These are phyloP conservation scores for Strobilomyces confusus DNA, from an alignment of 768 basidiomycete species.

Conservation along the genomic window DNA sequence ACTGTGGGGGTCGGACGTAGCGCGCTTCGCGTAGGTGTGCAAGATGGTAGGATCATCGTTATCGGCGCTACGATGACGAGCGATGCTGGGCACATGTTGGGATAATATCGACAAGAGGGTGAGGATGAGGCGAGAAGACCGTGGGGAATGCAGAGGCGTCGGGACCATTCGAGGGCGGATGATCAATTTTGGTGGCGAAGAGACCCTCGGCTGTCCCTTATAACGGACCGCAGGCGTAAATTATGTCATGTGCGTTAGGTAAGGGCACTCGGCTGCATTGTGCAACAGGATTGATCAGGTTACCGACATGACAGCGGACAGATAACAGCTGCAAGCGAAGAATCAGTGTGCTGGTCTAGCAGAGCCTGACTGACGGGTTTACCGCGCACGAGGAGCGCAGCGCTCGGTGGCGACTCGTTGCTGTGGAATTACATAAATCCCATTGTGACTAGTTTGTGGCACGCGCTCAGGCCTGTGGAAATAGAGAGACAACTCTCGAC, in stretches of 20 bases:
- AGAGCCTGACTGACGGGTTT: no score
- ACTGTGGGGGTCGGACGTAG: constrained; percentile 14
- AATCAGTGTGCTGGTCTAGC: no score
- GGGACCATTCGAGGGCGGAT: constrained; percentile 36
- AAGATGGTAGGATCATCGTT: constrained; percentile 10
- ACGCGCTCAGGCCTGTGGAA: no score
- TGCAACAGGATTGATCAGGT: no score
- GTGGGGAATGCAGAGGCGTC: constrained; percentile 29
- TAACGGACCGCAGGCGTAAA: neutral
- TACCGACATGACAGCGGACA: no score
- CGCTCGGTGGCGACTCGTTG: no score
- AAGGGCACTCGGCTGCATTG: neutral
- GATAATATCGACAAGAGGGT: constrained; percentile 40
- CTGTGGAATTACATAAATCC: no score
- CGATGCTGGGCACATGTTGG: constrained; percentile 42
- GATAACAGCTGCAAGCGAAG: no score
- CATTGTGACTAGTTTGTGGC: no score
- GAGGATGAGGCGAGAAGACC: constrained; percentile 43
- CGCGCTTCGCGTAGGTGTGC: constrained; percentile 33
- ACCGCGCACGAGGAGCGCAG: no score
- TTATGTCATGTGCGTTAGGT: neutral
- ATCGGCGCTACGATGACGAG: constrained; percentile 22
- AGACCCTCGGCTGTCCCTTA: neutral
- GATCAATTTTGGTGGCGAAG: neutral
- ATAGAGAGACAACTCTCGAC: no score